Conservation (phyloP, 2,329 filamentous ascomycete species). For the Lanzia echinophila region DNA sequence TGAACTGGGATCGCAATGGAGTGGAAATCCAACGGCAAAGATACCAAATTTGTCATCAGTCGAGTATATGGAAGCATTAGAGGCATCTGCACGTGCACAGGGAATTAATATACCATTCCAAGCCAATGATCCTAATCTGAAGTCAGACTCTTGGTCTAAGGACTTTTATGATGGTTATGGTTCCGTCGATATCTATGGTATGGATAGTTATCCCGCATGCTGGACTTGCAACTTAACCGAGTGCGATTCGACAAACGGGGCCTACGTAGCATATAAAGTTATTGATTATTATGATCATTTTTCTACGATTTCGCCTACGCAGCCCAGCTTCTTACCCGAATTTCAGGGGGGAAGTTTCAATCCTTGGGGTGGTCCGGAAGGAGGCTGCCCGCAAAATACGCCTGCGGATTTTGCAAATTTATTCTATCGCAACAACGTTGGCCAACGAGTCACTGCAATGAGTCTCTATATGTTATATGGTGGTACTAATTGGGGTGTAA, state of each 20-base stretch:
- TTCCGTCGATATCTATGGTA: slow-evolving; percentile 46
- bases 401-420: slow-evolving; percentile 55
- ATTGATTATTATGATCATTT: slow-evolving; percentile 33
- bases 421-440: slow-evolving; percentile 57
- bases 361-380: slow-evolving; percentile 52
- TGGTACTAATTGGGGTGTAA: slow-evolving; percentile 49
- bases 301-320: slow-evolving; percentile 26
- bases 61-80: slow-evolving; percentile 51
- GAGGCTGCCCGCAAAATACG: slow-evolving; percentile 39
- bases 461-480: slow-evolving; percentile 61
- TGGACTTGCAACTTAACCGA: slow-evolving; percentile 58
- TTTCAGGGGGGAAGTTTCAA: slow-evolving; percentile 56
- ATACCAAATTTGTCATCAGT: slow-evolving; percentile 43
- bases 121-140: slow-evolving; percentile 55
- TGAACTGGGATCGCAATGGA: slow-evolving; percentile 42
- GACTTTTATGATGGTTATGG: slow-evolving; percentile 51
- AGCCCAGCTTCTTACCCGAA: slow-evolving; percentile 46
- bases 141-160: slow-evolving; percentile 50
- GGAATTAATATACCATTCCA: slow-evolving; percentile 53
- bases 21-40: slow-evolving; percentile 33
- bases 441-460: slow-evolving; percentile 51
- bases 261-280: slow-evolving; percentile 43
- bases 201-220: slow-evolving; percentile 50
- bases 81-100: slow-evolving; percentile 45
- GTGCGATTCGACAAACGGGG: slow-evolving; percentile 53